These are phyloP conservation scores for Conringia planisiliqua DNA, from an alignment of 345 rosid species.

Conservation along the genomic window DNA sequence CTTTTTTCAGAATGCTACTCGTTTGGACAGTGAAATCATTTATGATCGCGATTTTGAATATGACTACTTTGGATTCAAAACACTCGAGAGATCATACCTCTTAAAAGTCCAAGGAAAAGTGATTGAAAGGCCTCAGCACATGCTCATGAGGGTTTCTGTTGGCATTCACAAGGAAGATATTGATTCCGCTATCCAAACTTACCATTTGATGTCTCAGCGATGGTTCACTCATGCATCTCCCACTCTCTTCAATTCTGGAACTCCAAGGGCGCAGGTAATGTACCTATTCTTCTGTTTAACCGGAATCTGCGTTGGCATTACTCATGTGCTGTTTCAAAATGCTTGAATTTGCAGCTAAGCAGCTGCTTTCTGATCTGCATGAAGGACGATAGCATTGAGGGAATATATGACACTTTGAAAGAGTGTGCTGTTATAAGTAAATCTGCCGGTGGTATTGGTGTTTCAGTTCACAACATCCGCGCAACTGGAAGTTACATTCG, in stretches of 20 bases:
- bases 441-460: slow-evolving; percentile 95
- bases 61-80: slow-evolving; percentile 91
- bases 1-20: slow-evolving; percentile 57
- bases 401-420: slow-evolving; percentile 87
- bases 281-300: neutral
- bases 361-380: slow-evolving; percentile 89
- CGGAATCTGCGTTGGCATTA: neutral
- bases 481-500: slow-evolving; percentile 36
- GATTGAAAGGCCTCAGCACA: slow-evolving; percentile 90
- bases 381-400: slow-evolving; percentile 96
- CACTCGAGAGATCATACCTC: slow-evolving; percentile 88
- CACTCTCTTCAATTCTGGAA: slow-evolving; percentile 85
- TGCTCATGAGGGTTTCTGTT: slow-evolving; percentile 95
- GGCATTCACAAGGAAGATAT: slow-evolving; percentile 83
- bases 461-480: slow-evolving; percentile 57
- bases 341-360: slow-evolving; percentile 54
- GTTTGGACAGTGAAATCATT: slow-evolving; percentile 84
- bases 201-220: slow-evolving; percentile 91
- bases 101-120: slow-evolving; percentile 77
- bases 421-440: slow-evolving; percentile 95
- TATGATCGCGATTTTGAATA: slow-evolving; percentile 92
- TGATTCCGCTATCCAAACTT: slow-evolving; percentile 69
- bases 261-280: slow-evolving; percentile 75
- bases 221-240: slow-evolving; percentile 99
- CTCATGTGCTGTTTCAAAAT: neutral